phyloP scores from a whole-genome alignment of 495 filamentous ascomycete species.

The Aspergillus diversus region DNA sequence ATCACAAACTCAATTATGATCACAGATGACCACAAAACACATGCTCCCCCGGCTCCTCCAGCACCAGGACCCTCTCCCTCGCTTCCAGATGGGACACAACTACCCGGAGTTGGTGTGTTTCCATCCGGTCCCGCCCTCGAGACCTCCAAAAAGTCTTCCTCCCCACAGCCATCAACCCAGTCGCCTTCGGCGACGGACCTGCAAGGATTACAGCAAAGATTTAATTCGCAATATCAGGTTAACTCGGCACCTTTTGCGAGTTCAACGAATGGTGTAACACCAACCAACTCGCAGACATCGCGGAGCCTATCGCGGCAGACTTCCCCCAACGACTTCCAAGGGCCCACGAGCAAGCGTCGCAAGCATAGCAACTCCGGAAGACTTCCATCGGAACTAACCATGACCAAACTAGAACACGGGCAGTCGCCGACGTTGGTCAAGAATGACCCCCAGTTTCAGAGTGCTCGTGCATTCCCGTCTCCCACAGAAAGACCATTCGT shows the following conservation, averaged over 20 bases:
- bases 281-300: conserved; percentile 58
- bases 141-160: conserved; percentile 31
- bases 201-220: conserved; percentile 54
- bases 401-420: conserved; percentile 73
- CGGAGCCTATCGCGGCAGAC: conserved; percentile 70
- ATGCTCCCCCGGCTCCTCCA: conserved; percentile 50
- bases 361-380: conserved; percentile 70
- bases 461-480: conserved; percentile 46
- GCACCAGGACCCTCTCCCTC: conserved; percentile 40
- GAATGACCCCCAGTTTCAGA: conserved; percentile 43
- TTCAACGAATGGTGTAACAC: conserved; percentile 35
- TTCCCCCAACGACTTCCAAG: conserved; percentile 66
- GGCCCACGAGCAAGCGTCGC: conserved; percentile 69
- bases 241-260: conserved; percentile 41
- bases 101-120: conserved; percentile 52
- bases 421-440: conserved; percentile 37
- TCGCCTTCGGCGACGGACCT: conserved; percentile 56
- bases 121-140: conserved; percentile 41
- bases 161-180: conserved; percentile 32
- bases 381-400: conserved; percentile 71
- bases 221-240: conserved; percentile 49
- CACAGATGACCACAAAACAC: conserved; percentile 95
- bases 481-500: conserved; percentile 52
- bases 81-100: conserved; percentile 44
- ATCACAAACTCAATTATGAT: conserved; percentile 89